A percentile compares a stretch with the other conserved stretches of the same genome.
Conservation (phyloP, 139 green algal species). For the Chlorella ohadii region DNA sequence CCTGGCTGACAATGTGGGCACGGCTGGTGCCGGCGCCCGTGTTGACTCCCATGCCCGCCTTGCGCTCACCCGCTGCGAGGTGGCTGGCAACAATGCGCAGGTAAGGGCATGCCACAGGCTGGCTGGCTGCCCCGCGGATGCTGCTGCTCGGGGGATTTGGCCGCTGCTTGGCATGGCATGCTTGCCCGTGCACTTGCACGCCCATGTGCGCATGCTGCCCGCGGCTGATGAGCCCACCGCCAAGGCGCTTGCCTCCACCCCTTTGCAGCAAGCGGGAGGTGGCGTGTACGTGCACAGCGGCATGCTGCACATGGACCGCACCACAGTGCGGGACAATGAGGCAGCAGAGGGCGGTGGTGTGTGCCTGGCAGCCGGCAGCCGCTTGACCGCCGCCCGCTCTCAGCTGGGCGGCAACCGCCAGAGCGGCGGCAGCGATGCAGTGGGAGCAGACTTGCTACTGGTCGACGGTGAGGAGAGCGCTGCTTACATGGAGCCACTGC, state of each 20-base stretch:
- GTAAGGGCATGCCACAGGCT: background rate
- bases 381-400: background rate
- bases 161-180: too few relatives aligned
- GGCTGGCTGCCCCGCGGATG: background rate
- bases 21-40: background rate
- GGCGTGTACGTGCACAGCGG: constrained; percentile 7
- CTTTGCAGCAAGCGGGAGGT: constrained; percentile 12
- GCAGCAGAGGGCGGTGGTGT: constrained; percentile 33
- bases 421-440: background rate
- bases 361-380: constrained; percentile 13
- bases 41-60: constrained; percentile 8
- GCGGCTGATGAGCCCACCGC: too few relatives aligned
- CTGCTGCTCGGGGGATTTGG: background rate
- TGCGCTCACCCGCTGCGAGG: background rate
- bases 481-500: constrained; percentile 6
- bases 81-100: constrained; percentile 21
- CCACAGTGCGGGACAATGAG: constrained; percentile 12
- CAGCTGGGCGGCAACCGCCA: constrained; percentile 6
- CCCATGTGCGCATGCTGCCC: too few relatives aligned
- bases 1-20: constrained; percentile 5
- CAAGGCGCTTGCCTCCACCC: too few relatives aligned
- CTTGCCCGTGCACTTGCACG: too few relatives aligned
- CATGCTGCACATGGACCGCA: constrained; percentile 1
- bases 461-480: background rate
- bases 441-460: constrained; percentile 31